Base-by-base conservation (phyloP, 495 filamentous ascomycete genomes). In the Aspergillus haitiensis region DNA sequence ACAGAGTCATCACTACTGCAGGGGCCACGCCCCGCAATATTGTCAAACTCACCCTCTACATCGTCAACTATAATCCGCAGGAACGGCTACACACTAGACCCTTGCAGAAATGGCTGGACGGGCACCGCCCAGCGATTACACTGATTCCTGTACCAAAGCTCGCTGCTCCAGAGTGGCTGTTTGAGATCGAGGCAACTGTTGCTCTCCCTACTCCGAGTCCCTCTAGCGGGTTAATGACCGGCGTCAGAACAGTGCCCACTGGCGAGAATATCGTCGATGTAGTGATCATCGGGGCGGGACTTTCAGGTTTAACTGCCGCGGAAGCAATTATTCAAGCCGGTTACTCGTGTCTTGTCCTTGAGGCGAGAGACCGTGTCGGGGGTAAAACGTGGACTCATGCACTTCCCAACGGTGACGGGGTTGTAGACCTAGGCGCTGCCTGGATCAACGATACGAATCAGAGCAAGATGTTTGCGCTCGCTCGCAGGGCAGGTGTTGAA, bases 371-470 rank as follows among this genome's bases (percentile, higher is more conserved):
- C 59, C 72, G 77, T 7, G 79, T 84, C 3, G 82, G 83, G 4
- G 83, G 83, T 2, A 82, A 81, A 56, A 78, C 72, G 0, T 77
- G 69, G 63, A 71, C 13, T 67, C 15, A 40, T 52, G 3, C 59
- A 60, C 1, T 55, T 66, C 0, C 42, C 56, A 7, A 56, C n/a
- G 75, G 74, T 2, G 39, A 46, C 1, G 58, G 58, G 15, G 13
- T 32, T 9, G 47, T 16, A 15, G 79, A 82, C 40, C 56, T 83
- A 18, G 81, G 80, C 3, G 81, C 76, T 1, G 78, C 78, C 5
- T 83, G 80, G 81, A 76, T 82, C 52, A 84, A 83, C 63, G 73
- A 80, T 46, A 76, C 71, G 3, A 81, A 72, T 42, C 82, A 85
- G 58, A 64, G 54, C 10, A 64, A 66, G 35, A 72, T 83, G 12